Conservation (phyloP, 176 grass and related monocot genomes). For the Tillandsia leiboldiana region DNA sequence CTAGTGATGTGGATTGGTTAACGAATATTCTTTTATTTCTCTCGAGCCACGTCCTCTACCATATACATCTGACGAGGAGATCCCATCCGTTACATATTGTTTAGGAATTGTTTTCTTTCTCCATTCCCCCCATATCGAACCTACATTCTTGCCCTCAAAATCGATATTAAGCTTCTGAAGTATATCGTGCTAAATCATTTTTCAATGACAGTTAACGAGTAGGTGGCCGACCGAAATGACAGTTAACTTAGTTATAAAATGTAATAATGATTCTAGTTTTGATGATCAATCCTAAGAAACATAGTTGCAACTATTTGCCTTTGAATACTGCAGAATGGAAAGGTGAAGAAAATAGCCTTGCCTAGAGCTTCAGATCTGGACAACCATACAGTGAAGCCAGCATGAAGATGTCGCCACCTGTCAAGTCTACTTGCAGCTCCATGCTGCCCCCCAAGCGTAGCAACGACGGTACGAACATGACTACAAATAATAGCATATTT, state of each 20-base stretch:
- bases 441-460: conserved; percentile 68
- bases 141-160: too few species aligned
- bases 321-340: not conserved
- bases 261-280: not conserved
- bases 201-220: too few species aligned
- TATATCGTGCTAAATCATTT: too few species aligned
- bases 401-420: conserved; percentile 71
- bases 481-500: conserved; percentile 24
- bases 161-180: too few species aligned
- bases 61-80: too few species aligned
- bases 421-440: conserved; percentile 81
- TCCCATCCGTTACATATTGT: too few species aligned
- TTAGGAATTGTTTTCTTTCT: too few species aligned
- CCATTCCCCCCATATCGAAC: too few species aligned
- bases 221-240: too few species aligned
- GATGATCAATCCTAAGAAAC: not conserved
- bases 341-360: conserved; percentile 20
- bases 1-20: too few species aligned
- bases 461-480: conserved; percentile 72
- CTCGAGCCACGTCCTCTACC: too few species aligned
- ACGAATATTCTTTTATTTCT: too few species aligned
- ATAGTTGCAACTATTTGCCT: not conserved
- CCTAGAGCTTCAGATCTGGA: conserved; percentile 57
- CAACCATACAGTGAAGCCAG: conserved; percentile 79
- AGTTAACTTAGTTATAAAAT: not conserved